Base-by-base conservation (phyloP, 495 filamentous ascomycete species). In the Penicillium coffeae region DNA sequence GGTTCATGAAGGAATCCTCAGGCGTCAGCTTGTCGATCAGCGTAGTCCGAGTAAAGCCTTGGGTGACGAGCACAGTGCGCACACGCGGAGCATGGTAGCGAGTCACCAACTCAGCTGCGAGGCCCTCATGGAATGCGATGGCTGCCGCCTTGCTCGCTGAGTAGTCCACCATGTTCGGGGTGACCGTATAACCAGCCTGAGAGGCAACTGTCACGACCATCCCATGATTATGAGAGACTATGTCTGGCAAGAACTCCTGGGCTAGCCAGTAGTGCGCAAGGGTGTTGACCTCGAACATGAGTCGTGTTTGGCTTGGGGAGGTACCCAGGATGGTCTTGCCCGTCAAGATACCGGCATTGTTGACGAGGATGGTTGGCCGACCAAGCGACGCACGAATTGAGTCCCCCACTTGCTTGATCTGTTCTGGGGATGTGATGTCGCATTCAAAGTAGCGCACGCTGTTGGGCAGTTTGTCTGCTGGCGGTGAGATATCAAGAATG, bases 191-290 rank as follows among this genome's bases (percentile, higher is more conserved):
- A 0, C 76, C 75, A 0, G 84, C 82, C 41, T 79, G 68, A 15
- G 72, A 79, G n/a, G 86, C 80, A 14, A 90, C 77, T 0, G 86
- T 90, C 8, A 89, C 82, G 13, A 89, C 66, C 75, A 86, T 87
- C 44, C 87, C 87, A 64, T 89, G 85, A 70, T 89, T 82, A 5
- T 40, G 38, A 33, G 64, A 49, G 36, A 86, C 62, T 74, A 89
- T 86, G 43, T 65, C 56, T 0, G 86, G 86, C 1, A 89, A 70
- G 71, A 90, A 89, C 47, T 85, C 78, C 50, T 78, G 72, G 0
- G 73, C 64, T 1, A 84, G 75, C 63, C 71, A 81, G 74, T 81
- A 88, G 68, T 87, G 86, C 0, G 82, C 66, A 27, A 89, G 64
- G 1, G 80, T 76, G 69, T 89, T 91, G 54, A 89, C 83, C 47